phyloP scores from a whole-genome alignment of 257 asterid species.

The Salvia hispanica region DNA sequence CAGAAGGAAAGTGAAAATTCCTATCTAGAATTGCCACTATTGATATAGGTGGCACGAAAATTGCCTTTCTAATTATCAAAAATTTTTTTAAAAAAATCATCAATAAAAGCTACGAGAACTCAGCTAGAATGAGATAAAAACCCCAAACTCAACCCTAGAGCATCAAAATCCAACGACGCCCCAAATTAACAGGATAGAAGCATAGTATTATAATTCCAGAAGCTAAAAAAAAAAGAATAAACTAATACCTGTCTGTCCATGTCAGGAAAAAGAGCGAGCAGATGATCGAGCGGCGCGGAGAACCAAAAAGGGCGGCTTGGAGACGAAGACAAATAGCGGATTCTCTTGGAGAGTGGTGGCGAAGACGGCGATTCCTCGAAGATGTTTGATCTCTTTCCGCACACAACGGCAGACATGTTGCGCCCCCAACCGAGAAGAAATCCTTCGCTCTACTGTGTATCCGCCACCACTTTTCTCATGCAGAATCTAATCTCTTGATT shows the following conservation, averaged over 20 bases:
- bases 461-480: constrained; percentile 49
- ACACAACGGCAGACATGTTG: constrained; percentile 99
- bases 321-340: constrained; percentile 62
- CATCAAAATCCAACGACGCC: background rate
- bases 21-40: too few species aligned
- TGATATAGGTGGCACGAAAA: background rate
- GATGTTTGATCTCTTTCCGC: constrained; percentile 95
- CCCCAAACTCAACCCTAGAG: background rate
- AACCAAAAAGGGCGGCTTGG: constrained; percentile 47
- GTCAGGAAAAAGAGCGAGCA: constrained; percentile 67
- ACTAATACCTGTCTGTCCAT: constrained; percentile 84
- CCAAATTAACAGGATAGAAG: background rate
- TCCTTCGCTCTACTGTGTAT: constrained; percentile 40
- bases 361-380: constrained; percentile 93
- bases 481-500: constrained; percentile 39
- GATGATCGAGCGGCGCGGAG: constrained; percentile 59
- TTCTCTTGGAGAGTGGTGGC: constrained; percentile 81
- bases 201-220: background rate
- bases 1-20: too few species aligned
- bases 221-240: background rate
- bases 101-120: background rate
- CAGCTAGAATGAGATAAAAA: constrained; percentile 21
- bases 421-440: constrained; percentile 38
- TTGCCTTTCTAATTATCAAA: background rate
- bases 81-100: background rate